phyloP scores from a whole-genome alignment of 768 basidiomycete genomes.

The Boletus speciosus region DNA sequence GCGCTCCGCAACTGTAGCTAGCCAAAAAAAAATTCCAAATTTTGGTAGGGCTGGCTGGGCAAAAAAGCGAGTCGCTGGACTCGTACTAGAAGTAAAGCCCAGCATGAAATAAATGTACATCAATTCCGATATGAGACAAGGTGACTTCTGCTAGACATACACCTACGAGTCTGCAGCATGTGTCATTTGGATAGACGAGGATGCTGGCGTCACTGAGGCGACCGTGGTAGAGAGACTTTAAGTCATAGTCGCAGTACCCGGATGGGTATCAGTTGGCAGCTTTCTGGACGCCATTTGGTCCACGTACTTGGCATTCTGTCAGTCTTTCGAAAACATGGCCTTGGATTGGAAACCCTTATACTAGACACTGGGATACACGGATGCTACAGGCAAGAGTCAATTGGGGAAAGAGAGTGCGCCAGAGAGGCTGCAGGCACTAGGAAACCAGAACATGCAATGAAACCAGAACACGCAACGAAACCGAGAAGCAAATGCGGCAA shows the following conservation, averaged over 20 bases:
- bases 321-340: background rate
- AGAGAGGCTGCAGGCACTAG: background rate
- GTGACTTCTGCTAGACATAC: no score
- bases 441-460: background rate
- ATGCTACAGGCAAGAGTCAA: background rate
- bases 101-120: no score
- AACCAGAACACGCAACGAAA: background rate
- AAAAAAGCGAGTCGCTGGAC: no score
- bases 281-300: background rate
- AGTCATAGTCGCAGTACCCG: background rate
- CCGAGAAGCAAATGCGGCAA: background rate
- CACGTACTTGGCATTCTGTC: background rate
- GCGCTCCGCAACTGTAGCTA: no score
- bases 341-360: background rate
- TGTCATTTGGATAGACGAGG: background rate
- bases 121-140: no score
- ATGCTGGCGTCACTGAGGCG: background rate
- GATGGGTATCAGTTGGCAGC: background rate
- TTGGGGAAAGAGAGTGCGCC: background rate
- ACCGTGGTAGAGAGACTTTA: background rate
- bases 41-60: no score
- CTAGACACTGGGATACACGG: background rate
- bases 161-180: no score
- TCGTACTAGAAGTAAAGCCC: no score
- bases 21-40: no score